A percentile compares a stretch with the other conserved stretches of the same genome.
These are phyloP conservation scores for Suaeda aralocaspica DNA, from an alignment of 148 eudicot species.

Conservation along the genomic window DNA sequence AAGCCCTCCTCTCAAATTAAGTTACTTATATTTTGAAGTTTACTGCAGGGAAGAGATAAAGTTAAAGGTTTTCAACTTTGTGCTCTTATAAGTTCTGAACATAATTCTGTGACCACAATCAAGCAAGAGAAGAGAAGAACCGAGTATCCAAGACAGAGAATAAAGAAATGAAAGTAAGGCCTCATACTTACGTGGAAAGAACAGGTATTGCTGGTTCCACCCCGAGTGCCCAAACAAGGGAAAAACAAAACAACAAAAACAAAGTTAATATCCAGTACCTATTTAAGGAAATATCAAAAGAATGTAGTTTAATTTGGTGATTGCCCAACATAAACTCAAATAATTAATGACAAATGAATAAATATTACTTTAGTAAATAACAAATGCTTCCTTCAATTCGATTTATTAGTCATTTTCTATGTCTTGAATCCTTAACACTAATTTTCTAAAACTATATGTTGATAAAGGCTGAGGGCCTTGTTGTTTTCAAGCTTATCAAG, in stretches of 20 bases:
- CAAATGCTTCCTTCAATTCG: not conserved
- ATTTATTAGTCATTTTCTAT: not conserved
- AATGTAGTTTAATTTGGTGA: not conserved
- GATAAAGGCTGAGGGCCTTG: no score
- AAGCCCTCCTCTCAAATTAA: no score
- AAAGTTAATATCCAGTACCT: constrained; percentile 25
- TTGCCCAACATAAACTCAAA: not conserved
- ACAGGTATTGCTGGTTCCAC: constrained; percentile 80
- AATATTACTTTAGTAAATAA: not conserved
- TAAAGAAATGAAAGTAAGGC: not conserved
- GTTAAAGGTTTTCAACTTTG: no score
- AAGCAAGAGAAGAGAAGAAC: not conserved
- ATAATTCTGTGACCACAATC: no score
- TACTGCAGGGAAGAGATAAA: no score
- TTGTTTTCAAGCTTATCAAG: not conserved
- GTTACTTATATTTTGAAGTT: no score
- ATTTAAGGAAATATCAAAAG: not conserved
- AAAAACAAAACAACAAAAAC: no score
- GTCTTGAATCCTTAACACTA: not conserved
- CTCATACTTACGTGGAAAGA: constrained; percentile 78
- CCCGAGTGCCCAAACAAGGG: constrained; percentile 33
- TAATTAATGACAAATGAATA: not conserved
- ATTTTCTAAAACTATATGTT: no score
- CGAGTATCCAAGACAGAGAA: constrained; percentile 1
- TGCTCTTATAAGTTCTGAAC: no score